These are phyloP conservation scores for Magnolia officinalis DNA, from an alignment of 164 flowering plant species.

Conservation along the genomic window DNA sequence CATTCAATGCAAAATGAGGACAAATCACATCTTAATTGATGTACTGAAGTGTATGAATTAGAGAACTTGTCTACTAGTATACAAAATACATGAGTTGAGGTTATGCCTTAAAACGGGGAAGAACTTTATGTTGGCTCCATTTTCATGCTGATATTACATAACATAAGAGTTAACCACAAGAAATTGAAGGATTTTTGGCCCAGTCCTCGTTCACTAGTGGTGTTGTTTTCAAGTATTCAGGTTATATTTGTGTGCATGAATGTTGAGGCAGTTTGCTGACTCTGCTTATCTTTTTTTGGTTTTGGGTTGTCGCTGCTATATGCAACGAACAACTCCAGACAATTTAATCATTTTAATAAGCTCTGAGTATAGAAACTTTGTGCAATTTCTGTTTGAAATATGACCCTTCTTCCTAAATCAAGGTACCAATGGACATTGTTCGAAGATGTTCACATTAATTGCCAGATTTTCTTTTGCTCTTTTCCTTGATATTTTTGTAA, in stretches of 20 bases:
- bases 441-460: slow-evolving; percentile 1
- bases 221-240: neutral
- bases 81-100: neutral
- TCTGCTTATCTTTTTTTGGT: neutral
- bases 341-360: neutral
- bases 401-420: neutral
- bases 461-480: neutral
- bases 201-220: neutral
- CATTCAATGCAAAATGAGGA: too few species aligned
- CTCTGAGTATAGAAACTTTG: too few species aligned
- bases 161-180: neutral
- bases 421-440: neutral
- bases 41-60: neutral
- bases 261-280: neutral
- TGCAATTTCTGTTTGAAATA: neutral
- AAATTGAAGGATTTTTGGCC: neutral
- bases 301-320: neutral
- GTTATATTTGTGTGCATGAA: neutral
- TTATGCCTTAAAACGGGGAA: neutral
- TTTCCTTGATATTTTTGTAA: neutral
- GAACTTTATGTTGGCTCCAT: neutral
- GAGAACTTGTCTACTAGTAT: neutral
- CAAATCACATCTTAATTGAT: too few species aligned
- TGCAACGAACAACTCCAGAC: neutral
- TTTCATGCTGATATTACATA: neutral